phyloP scores from a whole-genome alignment of 495 filamentous ascomycete genomes.

The Penicillium salamii region DNA sequence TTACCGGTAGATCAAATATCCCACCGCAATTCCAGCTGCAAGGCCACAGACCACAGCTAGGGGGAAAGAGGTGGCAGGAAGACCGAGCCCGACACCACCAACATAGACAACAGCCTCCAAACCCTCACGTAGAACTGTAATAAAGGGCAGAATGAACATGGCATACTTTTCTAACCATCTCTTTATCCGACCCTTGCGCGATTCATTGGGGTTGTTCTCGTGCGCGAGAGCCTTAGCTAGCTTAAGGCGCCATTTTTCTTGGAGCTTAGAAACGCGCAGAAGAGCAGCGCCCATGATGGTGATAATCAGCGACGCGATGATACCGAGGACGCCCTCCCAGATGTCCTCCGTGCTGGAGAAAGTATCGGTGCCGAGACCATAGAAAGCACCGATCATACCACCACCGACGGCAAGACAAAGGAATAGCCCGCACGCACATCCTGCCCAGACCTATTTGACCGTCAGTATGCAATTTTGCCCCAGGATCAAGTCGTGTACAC shows the following conservation, averaged over 20 bases:
- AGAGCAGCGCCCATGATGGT: conserved; percentile 74
- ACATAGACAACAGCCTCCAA: conserved; percentile 81
- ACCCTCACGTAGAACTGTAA: conserved; percentile 81
- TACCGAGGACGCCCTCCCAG: conserved; percentile 74
- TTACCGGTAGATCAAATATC: conserved; percentile 76
- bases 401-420: conserved; percentile 67
- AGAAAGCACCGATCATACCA: conserved; percentile 78
- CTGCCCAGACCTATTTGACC: conserved; percentile 62
- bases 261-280: conserved; percentile 77
- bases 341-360: conserved; percentile 67
- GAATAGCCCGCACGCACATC: conserved; percentile 58
- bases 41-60: conserved; percentile 70
- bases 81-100: conserved; percentile 72
- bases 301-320: conserved; percentile 74
- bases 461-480: background rate
- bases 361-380: conserved; percentile 61
- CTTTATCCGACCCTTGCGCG: conserved; percentile 48
- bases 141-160: conserved; percentile 79
- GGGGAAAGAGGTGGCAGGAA: conserved; percentile 71
- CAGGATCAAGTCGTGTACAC: conserved; percentile 11
- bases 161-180: conserved; percentile 69
- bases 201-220: conserved; percentile 33
- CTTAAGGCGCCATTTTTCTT: conserved; percentile 82
- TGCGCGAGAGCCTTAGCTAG: conserved; percentile 63
- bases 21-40: conserved; percentile 57